Percentiles rank a stretch among this genome's conserved stretches.
phyloP scores from a whole-genome alignment of 202 grass and related monocot genomes.

The Sporobolus alterniflorus region DNA sequence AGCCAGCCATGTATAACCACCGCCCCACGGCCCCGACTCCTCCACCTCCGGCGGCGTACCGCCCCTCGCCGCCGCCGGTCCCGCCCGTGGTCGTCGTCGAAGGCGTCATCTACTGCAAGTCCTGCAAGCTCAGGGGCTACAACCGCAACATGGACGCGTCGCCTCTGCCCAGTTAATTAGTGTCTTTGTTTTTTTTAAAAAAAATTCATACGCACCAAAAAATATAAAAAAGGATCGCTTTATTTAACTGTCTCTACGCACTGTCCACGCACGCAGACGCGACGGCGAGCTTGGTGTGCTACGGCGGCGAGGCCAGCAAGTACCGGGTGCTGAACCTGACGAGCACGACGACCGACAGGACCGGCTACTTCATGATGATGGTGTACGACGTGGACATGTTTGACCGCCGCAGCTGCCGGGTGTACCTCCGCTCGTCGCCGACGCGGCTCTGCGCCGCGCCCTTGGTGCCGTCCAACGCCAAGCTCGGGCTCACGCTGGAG shows the following conservation, averaged over 20 bases:
- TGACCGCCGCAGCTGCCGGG: slow-evolving; percentile 33
- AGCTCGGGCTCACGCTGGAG: slow-evolving; percentile 31
- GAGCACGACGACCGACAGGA: slow-evolving; percentile 40
- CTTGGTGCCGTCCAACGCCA: slow-evolving; percentile 15
- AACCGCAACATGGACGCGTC: slow-evolving; percentile 45
- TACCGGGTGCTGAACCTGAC: slow-evolving; percentile 47
- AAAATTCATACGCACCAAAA: too few relatives aligned
- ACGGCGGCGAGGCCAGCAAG: neutral
- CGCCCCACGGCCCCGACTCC: too few relatives aligned
- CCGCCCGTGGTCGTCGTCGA: slow-evolving; percentile 50
- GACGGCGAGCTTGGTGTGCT: slow-evolving; percentile 60
- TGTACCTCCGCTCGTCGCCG: slow-evolving; percentile 54
- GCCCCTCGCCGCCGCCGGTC: neutral
- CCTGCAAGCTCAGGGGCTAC: slow-evolving; percentile 62
- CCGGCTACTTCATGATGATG: slow-evolving; percentile 65
- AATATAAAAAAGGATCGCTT: too few relatives aligned
- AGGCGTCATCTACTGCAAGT: slow-evolving; percentile 64
- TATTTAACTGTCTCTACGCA: too few relatives aligned
- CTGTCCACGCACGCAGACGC: slow-evolving; percentile 32
- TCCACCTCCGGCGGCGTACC: neutral
- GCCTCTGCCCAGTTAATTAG: slow-evolving; percentile 67
- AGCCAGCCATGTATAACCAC: slow-evolving; percentile 11
- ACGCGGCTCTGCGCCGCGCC: slow-evolving; percentile 45
- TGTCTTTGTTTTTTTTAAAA: too few relatives aligned
- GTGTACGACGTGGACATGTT: slow-evolving; percentile 58